Evolutionary conservation across 306 rosid genomes (phyloP), one percentile per base, ranked within the genome.

Genomic region (Pterocarpus santalinus): DNA sequence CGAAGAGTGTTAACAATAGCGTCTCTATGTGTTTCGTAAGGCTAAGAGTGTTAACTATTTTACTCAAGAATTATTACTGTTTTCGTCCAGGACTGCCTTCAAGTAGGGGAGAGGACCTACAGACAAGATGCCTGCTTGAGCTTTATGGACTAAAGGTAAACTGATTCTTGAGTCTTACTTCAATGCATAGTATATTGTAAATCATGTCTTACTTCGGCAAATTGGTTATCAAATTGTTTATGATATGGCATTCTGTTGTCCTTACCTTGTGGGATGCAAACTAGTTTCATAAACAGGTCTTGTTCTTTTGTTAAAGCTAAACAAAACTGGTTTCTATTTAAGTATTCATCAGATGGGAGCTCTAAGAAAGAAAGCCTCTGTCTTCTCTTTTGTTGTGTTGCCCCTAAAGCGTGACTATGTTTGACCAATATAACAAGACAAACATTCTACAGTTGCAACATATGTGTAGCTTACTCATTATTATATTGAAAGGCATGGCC

Each of bases 81-180:
- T 84, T 81, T 81, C 74, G 33, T 76, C 77, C 89, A 95, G 98
- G 74, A 75, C 84, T 93, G 79, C 99, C 98, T 83, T 90, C 98
- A 68, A 89, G 76, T 61, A 87, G 85, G 85, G 99, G 98, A 47
- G 98, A 93, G 62, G 92, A 93, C 80, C 80, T 95, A 78, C 97
- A 95, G 88, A 86, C 93, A 3, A 95, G 79, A 86, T 93, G 97
- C 92, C 78, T 95, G 86, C 90, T 91, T 69, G 99, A 95, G 78
- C 87, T 93, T 65, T 93, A 91, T 84, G 99, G 97, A 73, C 80
- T 95, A 49, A 91, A 93, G 98, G 99, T 95, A 88, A 84, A 79
- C 78, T 83, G 80, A 83, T 53, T 56, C 83, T 32, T 67, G 36
- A 71, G 81, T 65, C 75, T 72, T 64, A 70, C 61, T 58, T 71